A percentile compares a stretch with the other conserved stretches of the same genome.
phyloP scores from a whole-genome alignment of 1,284 basidiomycete species.

The Ustanciosporium gigantosporum region DNA sequence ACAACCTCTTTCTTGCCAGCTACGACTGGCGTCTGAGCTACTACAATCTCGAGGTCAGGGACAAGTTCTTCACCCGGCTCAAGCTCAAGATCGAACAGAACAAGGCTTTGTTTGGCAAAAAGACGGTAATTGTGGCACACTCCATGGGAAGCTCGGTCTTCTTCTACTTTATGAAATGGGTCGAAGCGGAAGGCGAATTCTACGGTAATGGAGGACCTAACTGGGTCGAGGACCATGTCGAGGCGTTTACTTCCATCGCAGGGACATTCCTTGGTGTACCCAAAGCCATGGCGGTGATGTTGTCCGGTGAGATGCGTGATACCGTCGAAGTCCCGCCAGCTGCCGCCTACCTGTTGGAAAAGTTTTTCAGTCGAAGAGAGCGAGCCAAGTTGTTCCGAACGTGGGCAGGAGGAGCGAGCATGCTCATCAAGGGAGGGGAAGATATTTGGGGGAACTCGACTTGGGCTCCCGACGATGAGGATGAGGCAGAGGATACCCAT shows the following conservation, averaged over 20 bases:
- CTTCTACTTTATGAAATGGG: slow-evolving; percentile 74
- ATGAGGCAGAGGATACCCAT: slow-evolving; percentile 60
- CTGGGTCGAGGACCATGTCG: slow-evolving; percentile 82
- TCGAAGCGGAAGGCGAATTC: slow-evolving; percentile 73
- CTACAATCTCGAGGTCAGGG: slow-evolving; percentile 82
- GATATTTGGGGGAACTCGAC: slow-evolving; percentile 80
- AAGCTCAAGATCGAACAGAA: slow-evolving; percentile 84
- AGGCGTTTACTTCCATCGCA: slow-evolving; percentile 68
- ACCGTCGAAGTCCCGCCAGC: slow-evolving; percentile 89
- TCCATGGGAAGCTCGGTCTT: slow-evolving; percentile 63
- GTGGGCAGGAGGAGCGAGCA: slow-evolving; percentile 87
- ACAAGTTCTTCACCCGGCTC: slow-evolving; percentile 86
- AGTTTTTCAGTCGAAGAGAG: slow-evolving; percentile 80
- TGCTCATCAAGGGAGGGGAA: slow-evolving; percentile 75
- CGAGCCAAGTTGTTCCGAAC: slow-evolving; percentile 87
- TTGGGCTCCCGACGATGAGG: slow-evolving; percentile 56
- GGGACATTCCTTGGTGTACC: slow-evolving; percentile 79
- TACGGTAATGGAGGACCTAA: slow-evolving; percentile 82
- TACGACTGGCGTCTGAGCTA: slow-evolving; percentile 73
- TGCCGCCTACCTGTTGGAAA: slow-evolving; percentile 72
- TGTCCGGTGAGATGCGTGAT: slow-evolving; percentile 86
- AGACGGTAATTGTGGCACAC: slow-evolving; percentile 84
- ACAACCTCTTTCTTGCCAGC: slow-evolving; percentile 55
- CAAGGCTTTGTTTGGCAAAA: slow-evolving; percentile 73
- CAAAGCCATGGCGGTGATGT: slow-evolving; percentile 93